Percentiles rank a stretch among this genome's conserved stretches.
These are phyloP conservation scores for Cucurbita maxima DNA, from an alignment of 306 rosid genomes.

Conservation along the genomic window DNA sequence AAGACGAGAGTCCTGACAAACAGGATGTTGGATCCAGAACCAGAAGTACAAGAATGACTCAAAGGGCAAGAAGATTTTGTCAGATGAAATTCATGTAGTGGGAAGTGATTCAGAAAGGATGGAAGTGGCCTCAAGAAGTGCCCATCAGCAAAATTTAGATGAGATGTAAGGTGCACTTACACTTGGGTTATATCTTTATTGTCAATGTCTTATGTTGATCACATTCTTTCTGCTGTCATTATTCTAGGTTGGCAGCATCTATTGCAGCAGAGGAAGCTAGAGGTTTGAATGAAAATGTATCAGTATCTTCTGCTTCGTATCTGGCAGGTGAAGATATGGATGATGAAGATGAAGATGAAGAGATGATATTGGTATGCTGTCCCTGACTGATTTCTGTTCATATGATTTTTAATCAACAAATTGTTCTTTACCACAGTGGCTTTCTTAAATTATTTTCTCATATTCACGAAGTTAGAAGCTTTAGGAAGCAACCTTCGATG, in stretches of 20 bases:
- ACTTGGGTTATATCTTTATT: background rate
- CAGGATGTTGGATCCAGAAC: constrained; percentile 7
- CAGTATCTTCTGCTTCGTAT: constrained; percentile 19
- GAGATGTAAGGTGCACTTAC: constrained; percentile 39
- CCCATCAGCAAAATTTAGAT: constrained; percentile 33
- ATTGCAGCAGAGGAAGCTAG: constrained; percentile 55
- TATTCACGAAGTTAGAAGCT: background rate
- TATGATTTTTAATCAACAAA: background rate
- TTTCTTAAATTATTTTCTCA: background rate
- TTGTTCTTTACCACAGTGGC: background rate
- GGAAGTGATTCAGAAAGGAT: constrained; percentile 20
- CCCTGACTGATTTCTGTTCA: background rate
- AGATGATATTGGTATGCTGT: constrained; percentile 50
- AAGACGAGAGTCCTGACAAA: constrained; percentile 2
- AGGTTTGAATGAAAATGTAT: constrained; percentile 17
- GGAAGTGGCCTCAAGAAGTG: constrained; percentile 11
- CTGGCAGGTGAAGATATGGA: constrained; percentile 23
- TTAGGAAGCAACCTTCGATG: background rate
- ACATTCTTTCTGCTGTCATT: background rate
- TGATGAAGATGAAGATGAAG: constrained; percentile 51
- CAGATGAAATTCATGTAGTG: constrained; percentile 17
- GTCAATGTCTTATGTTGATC: constrained; percentile 15
- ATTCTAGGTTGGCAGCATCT: constrained; percentile 82
- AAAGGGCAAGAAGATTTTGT: constrained; percentile 25
- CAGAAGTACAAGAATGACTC: constrained; percentile 16